Base-by-base conservation (phyloP, 2,329 filamentous ascomycete species). In the Hypoxylon sp. region DNA sequence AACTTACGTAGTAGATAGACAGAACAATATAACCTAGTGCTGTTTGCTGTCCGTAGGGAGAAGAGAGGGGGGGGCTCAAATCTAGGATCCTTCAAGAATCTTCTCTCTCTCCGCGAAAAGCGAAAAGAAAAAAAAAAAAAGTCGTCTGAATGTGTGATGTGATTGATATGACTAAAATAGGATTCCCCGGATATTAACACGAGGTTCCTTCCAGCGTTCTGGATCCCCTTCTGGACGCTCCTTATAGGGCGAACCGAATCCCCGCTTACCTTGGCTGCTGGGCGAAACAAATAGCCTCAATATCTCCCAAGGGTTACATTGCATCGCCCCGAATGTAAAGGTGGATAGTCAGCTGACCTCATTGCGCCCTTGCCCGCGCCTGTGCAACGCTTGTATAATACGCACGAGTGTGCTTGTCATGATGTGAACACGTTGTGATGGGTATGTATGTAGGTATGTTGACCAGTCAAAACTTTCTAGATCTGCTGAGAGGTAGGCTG, bases 281-380 rank as follows among this genome's bases (percentile, higher is more conserved):
- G 33, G 11, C 6, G 40, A 13, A 37, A 30, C 27, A 50, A 64
- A 68, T 61, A 68, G 65, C 65, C 65, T 68, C 65, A 53, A 61
- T 61, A 17, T 61, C 25, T 14, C 27, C 35, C 55, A 10, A 33
- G 25, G 55, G 55, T 58, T 48, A 37, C 44, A 58, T 48, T 49
- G 42, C 42, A 20, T 48, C 54, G 7, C 22, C 17, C 25, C 51
- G 22, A 48, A 27, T 27, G n/a, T 17, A 25, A 44, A 46, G n/a
- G 7, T 22, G 22, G 44, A 25, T 20, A 17, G 48, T 61, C 57
- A 61, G 57, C 57, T 61, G 57, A 61, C 48, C 48, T 44, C 31
- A 61, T 61, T 30, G 30, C 44, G 22, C 25, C 27, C 48, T 40
- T 11, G 2, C 49, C 40, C 40, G 27, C 6, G 44, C 20, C 33